Percentiles rank a stretch among this genome's conserved stretches.
Evolutionary conservation across 2,329 filamentous ascomycete genomes (phyloP).

Genomic region (Phyllosticta citriasiana): DNA sequence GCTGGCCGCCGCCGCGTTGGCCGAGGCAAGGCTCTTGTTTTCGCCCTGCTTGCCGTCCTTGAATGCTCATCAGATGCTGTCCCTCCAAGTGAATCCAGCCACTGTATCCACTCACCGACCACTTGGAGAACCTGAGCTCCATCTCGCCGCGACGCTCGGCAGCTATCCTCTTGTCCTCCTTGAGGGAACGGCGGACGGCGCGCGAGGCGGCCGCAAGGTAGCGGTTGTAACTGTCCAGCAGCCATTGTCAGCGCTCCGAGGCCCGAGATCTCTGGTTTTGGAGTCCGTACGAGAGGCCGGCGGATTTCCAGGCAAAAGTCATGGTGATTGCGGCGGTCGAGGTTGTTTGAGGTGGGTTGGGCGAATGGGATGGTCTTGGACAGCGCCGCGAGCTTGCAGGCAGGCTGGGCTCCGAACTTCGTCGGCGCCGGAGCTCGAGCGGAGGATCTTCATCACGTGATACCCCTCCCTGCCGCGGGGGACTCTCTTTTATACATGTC

Average conservation of each 20-base stretch:
- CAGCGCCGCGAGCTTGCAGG: conserved; percentile 9
- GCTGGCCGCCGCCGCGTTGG: conserved; percentile 33
- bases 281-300: conserved; percentile 71
- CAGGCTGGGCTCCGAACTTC: conserved; percentile 8
- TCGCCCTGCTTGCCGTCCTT: conserved; percentile 84
- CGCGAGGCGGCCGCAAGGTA: conserved; percentile 93
- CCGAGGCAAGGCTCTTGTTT: conserved; percentile 55
- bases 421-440: conserved; percentile 5
- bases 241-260: conserved; percentile 19
- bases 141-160: conserved; percentile 86
- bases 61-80: conserved; percentile 46
- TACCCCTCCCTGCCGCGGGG: neutral
- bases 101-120: conserved; percentile 62
- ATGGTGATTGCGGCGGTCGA: conserved; percentile 39
- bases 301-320: conserved; percentile 97
- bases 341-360: conserved; percentile 1
- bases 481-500: neutral
- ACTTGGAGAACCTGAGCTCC: conserved; percentile 86
- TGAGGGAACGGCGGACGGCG: conserved; percentile 90
- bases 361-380: neutral
- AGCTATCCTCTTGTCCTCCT: conserved; percentile 80
- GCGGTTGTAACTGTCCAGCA: conserved; percentile 82
- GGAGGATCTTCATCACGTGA: conserved; percentile 5
- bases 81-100: conserved; percentile 19
- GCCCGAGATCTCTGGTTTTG: neutral